Percentiles rank a stretch among this genome's conserved stretches.
Conservation (phyloP, 148 eudicot genomes). For the Vaccinium darrowii region DNA sequence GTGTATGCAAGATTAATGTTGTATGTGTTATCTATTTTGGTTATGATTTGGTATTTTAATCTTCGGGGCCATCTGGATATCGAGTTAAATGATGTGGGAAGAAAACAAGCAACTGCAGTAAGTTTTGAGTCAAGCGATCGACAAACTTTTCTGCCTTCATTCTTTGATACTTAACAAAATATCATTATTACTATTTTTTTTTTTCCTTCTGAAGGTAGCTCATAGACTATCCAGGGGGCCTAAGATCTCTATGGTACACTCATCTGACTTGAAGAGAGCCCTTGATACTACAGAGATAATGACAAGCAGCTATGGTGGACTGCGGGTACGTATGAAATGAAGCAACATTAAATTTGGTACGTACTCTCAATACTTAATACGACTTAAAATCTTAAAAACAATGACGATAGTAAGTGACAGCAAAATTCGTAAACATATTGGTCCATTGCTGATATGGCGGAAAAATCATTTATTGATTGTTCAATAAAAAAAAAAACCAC, state of each 20-base stretch:
- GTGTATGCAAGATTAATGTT: background rate
- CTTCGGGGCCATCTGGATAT: slow-evolving; percentile 85
- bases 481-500: too few relatives aligned
- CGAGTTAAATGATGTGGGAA: slow-evolving; percentile 70
- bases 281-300: slow-evolving; percentile 68
- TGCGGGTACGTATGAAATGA: slow-evolving; percentile 47
- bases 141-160: slow-evolving; percentile 4
- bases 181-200: background rate
- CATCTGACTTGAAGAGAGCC: slow-evolving; percentile 87
- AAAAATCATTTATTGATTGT: too few relatives aligned
- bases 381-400: too few relatives aligned
- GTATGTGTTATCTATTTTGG: background rate
- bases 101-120: slow-evolving; percentile 79
- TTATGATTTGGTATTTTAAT: background rate
- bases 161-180: slow-evolving; percentile 15
- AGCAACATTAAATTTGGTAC: background rate
- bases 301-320: slow-evolving; percentile 60
- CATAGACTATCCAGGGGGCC: slow-evolving; percentile 64
- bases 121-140: slow-evolving; percentile 25
- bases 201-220: slow-evolving; percentile 52
- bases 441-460: too few relatives aligned
- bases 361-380: too few relatives aligned
- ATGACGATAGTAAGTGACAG: background rate
- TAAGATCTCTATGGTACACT: slow-evolving; percentile 64
- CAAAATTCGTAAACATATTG: too few relatives aligned